Conservation (phyloP, 2,329 filamentous ascomycete genomes). For the Knufia fluminis region DNA sequence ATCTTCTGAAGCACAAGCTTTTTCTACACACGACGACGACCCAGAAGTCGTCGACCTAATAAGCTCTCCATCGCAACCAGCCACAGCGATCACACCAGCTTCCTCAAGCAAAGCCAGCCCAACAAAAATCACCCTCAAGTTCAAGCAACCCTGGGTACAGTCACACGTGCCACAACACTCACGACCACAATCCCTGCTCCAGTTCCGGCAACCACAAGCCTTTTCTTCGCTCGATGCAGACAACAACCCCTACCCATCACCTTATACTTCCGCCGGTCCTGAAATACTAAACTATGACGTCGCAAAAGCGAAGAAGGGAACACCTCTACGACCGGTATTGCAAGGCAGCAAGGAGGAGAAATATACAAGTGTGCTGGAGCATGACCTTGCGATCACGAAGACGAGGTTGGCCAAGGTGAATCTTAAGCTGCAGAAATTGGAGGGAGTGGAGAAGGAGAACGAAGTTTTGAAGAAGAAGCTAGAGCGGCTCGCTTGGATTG, state of each 20-base stretch:
- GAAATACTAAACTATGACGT: neutral
- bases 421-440: neutral
- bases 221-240: neutral
- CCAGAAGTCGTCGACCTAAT: no score
- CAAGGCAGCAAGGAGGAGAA: neutral
- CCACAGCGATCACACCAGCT: no score
- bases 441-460: neutral
- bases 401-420: neutral
- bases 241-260: neutral
- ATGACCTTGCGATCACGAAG: neutral
- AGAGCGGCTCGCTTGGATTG: no score
- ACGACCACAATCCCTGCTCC: no score
- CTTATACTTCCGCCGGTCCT: neutral
- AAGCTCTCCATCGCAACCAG: no score
- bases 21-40: no score
- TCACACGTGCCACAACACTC: no score
- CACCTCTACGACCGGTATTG: neutral
- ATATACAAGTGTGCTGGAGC: constrained; percentile 1
- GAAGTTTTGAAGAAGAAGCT: neutral
- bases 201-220: neutral
- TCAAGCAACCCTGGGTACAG: no score
- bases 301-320: neutral
- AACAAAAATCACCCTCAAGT: no score
- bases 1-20: no score
- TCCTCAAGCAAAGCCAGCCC: no score